A percentile compares a stretch with the other conserved stretches of the same genome.
phyloP scores from a whole-genome alignment of 1,284 basidiomycete species.

The Tremellales sp. region DNA sequence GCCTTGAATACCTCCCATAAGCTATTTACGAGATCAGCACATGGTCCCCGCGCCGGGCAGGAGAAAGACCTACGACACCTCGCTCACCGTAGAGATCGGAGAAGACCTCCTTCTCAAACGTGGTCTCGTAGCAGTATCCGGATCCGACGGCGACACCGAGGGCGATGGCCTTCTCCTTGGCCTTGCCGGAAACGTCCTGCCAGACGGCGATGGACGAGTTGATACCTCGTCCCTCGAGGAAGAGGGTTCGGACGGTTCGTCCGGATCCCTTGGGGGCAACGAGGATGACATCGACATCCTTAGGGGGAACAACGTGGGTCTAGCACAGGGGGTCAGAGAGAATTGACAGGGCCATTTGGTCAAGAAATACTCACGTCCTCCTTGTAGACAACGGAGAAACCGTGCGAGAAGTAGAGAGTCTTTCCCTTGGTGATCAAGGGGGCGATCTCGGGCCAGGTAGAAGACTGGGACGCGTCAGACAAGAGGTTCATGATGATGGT shows the following conservation, averaged over 20 bases:
- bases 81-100: slow-evolving; percentile 99
- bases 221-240: slow-evolving; percentile 91
- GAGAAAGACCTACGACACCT: slow-evolving; percentile 72
- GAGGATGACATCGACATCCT: slow-evolving; percentile 97
- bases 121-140: slow-evolving; percentile 81
- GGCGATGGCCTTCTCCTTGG: slow-evolving; percentile 94
- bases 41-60: not conserved
- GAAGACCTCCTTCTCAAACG: slow-evolving; percentile 99
- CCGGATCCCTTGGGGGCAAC: slow-evolving; percentile 99
- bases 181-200: slow-evolving; percentile 91
- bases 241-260: slow-evolving; percentile 96
- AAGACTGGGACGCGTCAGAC: slow-evolving; percentile 95
- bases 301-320: slow-evolving; percentile 86
- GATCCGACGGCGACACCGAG: slow-evolving; percentile 93
- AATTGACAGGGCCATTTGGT: not conserved
- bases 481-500: slow-evolving; percentile 99
- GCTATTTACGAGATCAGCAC: slow-evolving; percentile 50
- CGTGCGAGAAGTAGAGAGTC: slow-evolving; percentile 99
- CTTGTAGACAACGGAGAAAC: slow-evolving; percentile 99
- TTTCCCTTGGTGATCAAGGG: slow-evolving; percentile 98
- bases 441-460: slow-evolving; percentile 83
- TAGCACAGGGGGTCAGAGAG: slow-evolving; percentile 7
- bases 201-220: slow-evolving; percentile 53
- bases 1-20: slow-evolving; percentile 99
- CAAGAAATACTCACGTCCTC: slow-evolving; percentile 58